phyloP scores from a whole-genome alignment of 2,329 filamentous ascomycete genomes.

The Sporothrix euskadiensis region DNA sequence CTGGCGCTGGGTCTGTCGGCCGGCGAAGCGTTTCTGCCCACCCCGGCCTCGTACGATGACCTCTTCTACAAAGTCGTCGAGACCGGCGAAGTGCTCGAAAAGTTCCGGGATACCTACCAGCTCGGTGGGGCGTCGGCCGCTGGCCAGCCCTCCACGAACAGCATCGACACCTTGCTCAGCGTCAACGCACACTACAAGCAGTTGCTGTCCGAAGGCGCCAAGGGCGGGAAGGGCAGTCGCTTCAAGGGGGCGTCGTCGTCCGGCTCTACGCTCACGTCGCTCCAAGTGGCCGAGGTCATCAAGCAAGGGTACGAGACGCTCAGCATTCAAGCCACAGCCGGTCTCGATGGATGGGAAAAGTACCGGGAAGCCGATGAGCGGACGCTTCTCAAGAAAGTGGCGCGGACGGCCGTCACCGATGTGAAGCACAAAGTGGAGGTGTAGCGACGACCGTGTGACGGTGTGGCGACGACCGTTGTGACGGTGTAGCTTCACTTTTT shows the following conservation, averaged over 20 bases:
- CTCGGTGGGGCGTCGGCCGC: constrained; percentile 37
- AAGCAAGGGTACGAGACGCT: constrained; percentile 95
- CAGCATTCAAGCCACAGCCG: constrained; percentile 85
- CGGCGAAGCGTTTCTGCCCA: constrained; percentile 88
- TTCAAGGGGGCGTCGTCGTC: constrained; percentile 25
- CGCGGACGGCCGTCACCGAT: constrained; percentile 70
- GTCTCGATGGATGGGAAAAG: constrained; percentile 78
- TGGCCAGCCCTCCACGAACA: constrained; percentile 59
- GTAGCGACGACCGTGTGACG: background rate
- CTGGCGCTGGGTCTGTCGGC: constrained; percentile 80
- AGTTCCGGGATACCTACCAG: constrained; percentile 77
- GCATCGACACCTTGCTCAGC: constrained; percentile 80
- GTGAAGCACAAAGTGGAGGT: constrained; percentile 38
- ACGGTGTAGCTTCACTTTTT: background rate
- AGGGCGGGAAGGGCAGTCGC: constrained; percentile 44
- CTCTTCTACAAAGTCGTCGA: constrained; percentile 98
- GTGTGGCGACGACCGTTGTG: background rate
- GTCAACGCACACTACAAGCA: constrained; percentile 86
- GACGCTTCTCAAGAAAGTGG: constrained; percentile 81
- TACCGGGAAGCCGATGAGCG: constrained; percentile 88
- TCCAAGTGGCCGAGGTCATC: constrained; percentile 86
- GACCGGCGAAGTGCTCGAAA: constrained; percentile 75
- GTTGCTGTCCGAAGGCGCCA: constrained; percentile 61
- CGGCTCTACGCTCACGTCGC: constrained; percentile 69
- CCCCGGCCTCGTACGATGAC: constrained; percentile 86